These are phyloP conservation scores for Taxawa tesnikishii DNA, from an alignment of 2,329 filamentous ascomycete species.

Conservation along the genomic window DNA sequence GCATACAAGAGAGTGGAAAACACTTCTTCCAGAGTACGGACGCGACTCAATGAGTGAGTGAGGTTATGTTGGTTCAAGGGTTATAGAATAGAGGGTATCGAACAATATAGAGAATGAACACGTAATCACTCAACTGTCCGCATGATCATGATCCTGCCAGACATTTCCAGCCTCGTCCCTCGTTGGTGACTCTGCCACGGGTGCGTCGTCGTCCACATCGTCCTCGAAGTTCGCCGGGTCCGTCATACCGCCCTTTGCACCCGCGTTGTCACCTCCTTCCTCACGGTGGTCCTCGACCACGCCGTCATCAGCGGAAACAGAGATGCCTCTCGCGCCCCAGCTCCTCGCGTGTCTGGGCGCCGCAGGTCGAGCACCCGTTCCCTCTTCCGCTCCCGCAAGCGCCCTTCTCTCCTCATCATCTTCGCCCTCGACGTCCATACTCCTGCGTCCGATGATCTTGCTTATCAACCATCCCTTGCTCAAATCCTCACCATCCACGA, in stretches of 20 bases:
- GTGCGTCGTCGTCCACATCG: not conserved
- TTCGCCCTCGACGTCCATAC: slow-evolving; percentile 22
- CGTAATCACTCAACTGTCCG: slow-evolving; percentile 1
- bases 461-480: slow-evolving; percentile 73
- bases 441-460: slow-evolving; percentile 55
- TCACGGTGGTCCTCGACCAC: slow-evolving; percentile 21
- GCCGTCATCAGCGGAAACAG: slow-evolving; percentile 46
- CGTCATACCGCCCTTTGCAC: slow-evolving; percentile 1
- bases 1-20: no score
- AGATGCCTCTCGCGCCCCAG: slow-evolving; percentile 48
- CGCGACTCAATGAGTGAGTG: no score
- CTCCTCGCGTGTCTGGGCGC: slow-evolving; percentile 20
- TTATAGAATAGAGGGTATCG: not conserved
- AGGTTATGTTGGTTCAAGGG: no score
- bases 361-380: slow-evolving; percentile 16
- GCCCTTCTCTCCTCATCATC: slow-evolving; percentile 44
- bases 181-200: not conserved
- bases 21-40: no score
- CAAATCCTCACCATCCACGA: slow-evolving; percentile 84
- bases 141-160: slow-evolving; percentile 4
- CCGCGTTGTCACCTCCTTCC: not conserved
- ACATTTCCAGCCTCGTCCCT: not conserved
- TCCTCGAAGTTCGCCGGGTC: slow-evolving; percentile 7
- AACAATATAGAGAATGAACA: not conserved
- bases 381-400: slow-evolving; percentile 24